phyloP scores from a whole-genome alignment of 345 rosid genomes.

The Arabis hirsuta region DNA sequence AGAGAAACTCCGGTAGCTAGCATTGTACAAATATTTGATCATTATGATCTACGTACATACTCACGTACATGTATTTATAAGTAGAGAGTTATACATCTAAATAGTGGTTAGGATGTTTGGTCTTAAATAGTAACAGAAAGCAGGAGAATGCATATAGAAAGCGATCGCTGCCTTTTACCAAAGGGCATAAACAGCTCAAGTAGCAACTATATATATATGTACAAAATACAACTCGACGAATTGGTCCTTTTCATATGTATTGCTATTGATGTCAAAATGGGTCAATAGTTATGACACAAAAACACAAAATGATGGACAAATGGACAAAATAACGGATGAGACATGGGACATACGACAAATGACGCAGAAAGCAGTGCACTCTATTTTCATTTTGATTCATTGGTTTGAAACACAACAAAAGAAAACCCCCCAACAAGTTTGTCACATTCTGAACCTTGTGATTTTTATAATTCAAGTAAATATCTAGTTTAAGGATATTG shows the following conservation, averaged over 20 bases:
- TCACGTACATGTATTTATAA: too few relatives aligned
- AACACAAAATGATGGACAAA: constrained; percentile 17
- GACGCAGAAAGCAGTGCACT: constrained; percentile 17
- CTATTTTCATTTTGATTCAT: constrained; percentile 17
- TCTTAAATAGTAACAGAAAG: background rate
- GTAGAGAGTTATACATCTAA: background rate
- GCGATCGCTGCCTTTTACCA: background rate
- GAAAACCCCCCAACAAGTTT: constrained; percentile 21
- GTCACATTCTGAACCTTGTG: constrained; percentile 17
- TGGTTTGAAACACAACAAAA: constrained; percentile 35
- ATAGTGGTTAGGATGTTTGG: background rate
- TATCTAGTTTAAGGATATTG: background rate
- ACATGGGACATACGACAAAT: constrained; percentile 4
- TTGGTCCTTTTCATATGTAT: constrained; percentile 22
- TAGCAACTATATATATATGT: background rate
- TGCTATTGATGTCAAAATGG: too few relatives aligned
- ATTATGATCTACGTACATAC: background rate
- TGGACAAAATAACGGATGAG: constrained; percentile 16
- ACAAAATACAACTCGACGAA: constrained; percentile 30
- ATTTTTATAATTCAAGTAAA: background rate
- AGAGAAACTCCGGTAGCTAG: too few relatives aligned
- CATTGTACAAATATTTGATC: background rate
- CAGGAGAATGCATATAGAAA: background rate
- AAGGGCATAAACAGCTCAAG: constrained; percentile 23
- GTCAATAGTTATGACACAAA: too few relatives aligned